Evolutionary conservation across 768 basidiomycete species (phyloP).

Genomic region (Rhizopogon vinicolor): DNA sequence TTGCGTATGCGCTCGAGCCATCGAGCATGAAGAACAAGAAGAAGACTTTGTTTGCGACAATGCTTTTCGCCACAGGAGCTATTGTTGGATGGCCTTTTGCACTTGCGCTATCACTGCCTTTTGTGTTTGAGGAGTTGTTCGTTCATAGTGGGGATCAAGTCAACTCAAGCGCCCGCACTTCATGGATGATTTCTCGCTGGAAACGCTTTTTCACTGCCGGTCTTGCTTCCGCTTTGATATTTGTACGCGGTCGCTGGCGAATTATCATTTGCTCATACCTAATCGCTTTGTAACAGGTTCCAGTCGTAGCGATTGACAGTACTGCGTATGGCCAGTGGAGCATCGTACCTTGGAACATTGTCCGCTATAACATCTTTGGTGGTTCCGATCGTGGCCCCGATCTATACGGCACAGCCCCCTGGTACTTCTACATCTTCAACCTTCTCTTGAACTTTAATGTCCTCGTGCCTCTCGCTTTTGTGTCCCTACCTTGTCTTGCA

Average conservation of each 20-base stretch:
- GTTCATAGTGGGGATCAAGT: constrained; percentile 67
- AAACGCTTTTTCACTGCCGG: constrained; percentile 51
- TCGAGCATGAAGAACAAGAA: constrained; percentile 46
- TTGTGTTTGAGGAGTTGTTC: constrained; percentile 87
- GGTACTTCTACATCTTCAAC: constrained; percentile 84
- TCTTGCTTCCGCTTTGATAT: constrained; percentile 51
- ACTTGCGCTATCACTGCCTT: constrained; percentile 82
- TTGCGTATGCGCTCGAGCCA: constrained; percentile 61
- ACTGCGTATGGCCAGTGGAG: constrained; percentile 77
- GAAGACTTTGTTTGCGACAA: constrained; percentile 60
- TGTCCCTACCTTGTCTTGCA: constrained; percentile 73
- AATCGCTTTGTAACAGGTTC: constrained; percentile 50
- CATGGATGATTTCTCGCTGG: constrained; percentile 65
- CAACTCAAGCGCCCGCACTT: constrained; percentile 32
- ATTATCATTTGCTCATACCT: background rate
- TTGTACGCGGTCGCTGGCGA: constrained; percentile 38
- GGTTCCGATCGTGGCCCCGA: constrained; percentile 76
- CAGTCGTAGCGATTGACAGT: constrained; percentile 80
- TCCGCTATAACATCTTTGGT: constrained; percentile 91
- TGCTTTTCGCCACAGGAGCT: constrained; percentile 74
- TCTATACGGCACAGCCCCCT: constrained; percentile 89
- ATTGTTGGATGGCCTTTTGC: constrained; percentile 97
- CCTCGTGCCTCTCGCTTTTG: constrained; percentile 71
- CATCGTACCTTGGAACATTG: constrained; percentile 89
- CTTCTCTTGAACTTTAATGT: constrained; percentile 94